phyloP scores from a whole-genome alignment of 1,284 basidiomycete species.

The Ganoderma resinaceum region DNA sequence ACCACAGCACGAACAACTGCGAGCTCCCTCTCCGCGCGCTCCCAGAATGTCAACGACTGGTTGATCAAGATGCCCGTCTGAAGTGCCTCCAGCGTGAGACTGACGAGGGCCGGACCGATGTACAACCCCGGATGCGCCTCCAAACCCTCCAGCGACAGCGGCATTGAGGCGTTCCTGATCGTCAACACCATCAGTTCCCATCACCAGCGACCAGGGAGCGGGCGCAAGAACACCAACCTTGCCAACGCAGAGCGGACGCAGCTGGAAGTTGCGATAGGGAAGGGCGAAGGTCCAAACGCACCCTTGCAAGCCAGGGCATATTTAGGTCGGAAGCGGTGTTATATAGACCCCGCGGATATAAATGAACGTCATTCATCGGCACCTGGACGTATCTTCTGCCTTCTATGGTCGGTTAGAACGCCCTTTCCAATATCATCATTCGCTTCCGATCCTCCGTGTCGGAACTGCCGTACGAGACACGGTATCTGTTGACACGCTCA shows the following conservation, averaged over 20 bases:
- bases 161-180: slow-evolving; percentile 4
- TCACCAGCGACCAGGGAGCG: neutral
- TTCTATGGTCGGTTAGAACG: neutral
- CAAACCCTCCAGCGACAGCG: slow-evolving; percentile 25
- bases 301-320: slow-evolving; percentile 6
- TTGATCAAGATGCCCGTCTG: slow-evolving; percentile 40
- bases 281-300: slow-evolving; percentile 17
- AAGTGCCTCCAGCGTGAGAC: slow-evolving; percentile 36
- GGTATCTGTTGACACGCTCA: slow-evolving; percentile 12
- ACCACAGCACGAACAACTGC: slow-evolving; percentile 33
- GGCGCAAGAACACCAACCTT: neutral
- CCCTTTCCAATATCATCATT: neutral
- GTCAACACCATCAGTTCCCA: neutral
- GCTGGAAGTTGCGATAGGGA: slow-evolving; percentile 21
- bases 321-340: slow-evolving; percentile 15
- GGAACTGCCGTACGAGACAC: slow-evolving; percentile 15
- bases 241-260: neutral
- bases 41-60: slow-evolving; percentile 41
- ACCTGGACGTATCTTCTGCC: neutral
- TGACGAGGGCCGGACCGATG: slow-evolving; percentile 37
- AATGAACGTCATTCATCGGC: slow-evolving; percentile 9
- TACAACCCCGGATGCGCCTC: slow-evolving; percentile 34
- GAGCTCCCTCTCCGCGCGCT: slow-evolving; percentile 33
- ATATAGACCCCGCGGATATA: slow-evolving; percentile 20
- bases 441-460: slow-evolving; percentile 3